These are phyloP conservation scores for Hypoxylon fragiforme DNA, from an alignment of 495 filamentous ascomycete genomes.

Conservation along the genomic window DNA sequence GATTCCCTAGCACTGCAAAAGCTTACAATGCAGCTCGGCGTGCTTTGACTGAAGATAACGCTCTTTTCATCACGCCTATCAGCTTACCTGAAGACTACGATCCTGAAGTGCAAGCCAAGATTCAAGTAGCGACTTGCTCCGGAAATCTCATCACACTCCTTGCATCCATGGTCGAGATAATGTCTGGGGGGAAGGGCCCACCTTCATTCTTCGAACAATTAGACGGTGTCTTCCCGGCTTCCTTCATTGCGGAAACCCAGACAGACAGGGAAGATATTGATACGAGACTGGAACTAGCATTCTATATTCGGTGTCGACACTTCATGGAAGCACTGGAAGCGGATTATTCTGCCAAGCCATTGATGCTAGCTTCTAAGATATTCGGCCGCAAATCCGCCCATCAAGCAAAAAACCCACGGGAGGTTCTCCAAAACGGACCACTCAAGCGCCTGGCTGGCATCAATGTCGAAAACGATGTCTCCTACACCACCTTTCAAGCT, in stretches of 20 bases:
- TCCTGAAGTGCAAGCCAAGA: conserved; percentile 1
- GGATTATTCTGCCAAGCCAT: conserved; percentile 6
- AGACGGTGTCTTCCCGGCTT: conserved; percentile 19
- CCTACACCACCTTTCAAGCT: neutral
- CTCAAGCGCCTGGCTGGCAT: conserved; percentile 20
- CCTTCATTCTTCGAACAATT: conserved; percentile 24
- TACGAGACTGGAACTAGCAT: conserved; percentile 14
- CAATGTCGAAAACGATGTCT: conserved; percentile 4
- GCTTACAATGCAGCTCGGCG: conserved; percentile 20
- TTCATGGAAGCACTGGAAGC: conserved; percentile 14
- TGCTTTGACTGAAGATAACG: conserved; percentile 10
- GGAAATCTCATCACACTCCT: conserved; percentile 35
- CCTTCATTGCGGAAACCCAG: conserved; percentile 1
- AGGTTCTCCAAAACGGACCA: conserved; percentile 17
- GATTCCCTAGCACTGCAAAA: conserved; percentile 13
- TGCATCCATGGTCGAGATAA: conserved; percentile 17
- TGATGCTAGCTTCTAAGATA: conserved; percentile 17
- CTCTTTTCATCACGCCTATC: conserved; percentile 24
- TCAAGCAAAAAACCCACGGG: conserved; percentile 1
- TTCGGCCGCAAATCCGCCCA: conserved; percentile 19
- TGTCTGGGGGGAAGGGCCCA: neutral
- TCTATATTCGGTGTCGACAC: conserved; percentile 24
- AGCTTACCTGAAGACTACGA: conserved; percentile 15
- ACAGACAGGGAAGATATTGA: neutral
- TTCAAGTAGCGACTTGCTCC: conserved; percentile 18